A percentile compares a stretch with the other conserved stretches of the same genome.
Conservation (phyloP, 106 monocot species). For the Ottelia alismoides region DNA sequence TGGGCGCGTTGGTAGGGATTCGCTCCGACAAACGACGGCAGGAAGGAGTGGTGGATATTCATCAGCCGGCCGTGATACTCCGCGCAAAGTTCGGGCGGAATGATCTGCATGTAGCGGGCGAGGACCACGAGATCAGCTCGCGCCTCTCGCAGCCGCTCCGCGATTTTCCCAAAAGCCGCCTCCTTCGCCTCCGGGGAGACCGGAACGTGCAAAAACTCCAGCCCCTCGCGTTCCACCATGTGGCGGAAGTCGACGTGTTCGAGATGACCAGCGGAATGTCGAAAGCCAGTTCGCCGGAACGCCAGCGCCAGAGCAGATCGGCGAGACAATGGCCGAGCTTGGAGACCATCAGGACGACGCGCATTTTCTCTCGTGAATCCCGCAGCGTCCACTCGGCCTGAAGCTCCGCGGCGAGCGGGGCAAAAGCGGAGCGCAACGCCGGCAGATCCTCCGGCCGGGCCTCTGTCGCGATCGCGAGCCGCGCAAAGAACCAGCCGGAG, state of each 20-base stretch:
- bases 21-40: too few relatives aligned
- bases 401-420: too few relatives aligned
- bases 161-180: background rate
- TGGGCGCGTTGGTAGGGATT: too few relatives aligned
- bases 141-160: background rate
- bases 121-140: background rate
- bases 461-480: too few relatives aligned
- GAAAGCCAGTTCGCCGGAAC: background rate
- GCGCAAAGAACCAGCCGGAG: too few relatives aligned
- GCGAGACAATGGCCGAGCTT: slow-evolving; percentile 1
- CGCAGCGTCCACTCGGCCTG: too few relatives aligned
- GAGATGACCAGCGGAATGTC: background rate
- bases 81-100: background rate
- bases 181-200: background rate
- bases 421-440: too few relatives aligned
- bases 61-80: background rate
- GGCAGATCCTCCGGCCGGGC: too few relatives aligned
- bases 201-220: background rate
- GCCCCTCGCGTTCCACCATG: background rate
- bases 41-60: slow-evolving; percentile 5
- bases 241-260: background rate
- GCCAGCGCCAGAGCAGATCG: slow-evolving; percentile 2
- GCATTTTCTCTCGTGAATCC: too few relatives aligned
- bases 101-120: slow-evolving; percentile 6
- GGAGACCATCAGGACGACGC: too few relatives aligned